phyloP scores from a whole-genome alignment of 257 asterid species.

The Parsonsia alboflavescens region DNA sequence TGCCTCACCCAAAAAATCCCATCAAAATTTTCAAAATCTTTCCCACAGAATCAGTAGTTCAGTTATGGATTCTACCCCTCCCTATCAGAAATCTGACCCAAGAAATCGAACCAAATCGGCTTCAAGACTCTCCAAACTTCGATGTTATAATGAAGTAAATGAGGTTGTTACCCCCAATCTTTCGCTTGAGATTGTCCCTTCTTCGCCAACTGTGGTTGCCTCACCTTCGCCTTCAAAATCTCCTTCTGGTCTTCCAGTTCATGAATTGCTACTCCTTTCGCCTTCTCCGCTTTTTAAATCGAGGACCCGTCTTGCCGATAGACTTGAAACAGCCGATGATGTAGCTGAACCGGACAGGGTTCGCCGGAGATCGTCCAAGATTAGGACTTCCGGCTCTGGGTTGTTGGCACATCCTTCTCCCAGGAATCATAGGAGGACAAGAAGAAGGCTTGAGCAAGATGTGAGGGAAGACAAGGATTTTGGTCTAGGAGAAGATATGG shows the following conservation, averaged over 20 bases:
- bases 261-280: conserved; percentile 58
- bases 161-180: conserved; percentile 45
- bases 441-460: conserved; percentile 64
- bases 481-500: conserved; percentile 50
- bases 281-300: conserved; percentile 61
- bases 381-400: conserved; percentile 25
- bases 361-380: conserved; percentile 46
- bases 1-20: background rate
- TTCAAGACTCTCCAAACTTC: conserved; percentile 61
- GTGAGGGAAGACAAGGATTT: conserved; percentile 60
- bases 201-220: conserved; percentile 46
- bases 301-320: conserved; percentile 41
- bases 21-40: conserved; percentile 7
- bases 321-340: conserved; percentile 48
- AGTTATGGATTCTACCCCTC: conserved; percentile 61
- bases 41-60: background rate
- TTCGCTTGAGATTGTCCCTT: conserved; percentile 69
- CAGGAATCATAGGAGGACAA: conserved; percentile 47
- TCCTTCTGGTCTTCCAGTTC: conserved; percentile 48
- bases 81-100: conserved; percentile 44
- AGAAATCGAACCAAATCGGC: conserved; percentile 58
- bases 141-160: conserved; percentile 37
- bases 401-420: conserved; percentile 47
- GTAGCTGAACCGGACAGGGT: conserved; percentile 38
- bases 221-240: conserved; percentile 55